Conservation (phyloP, 768 basidiomycete species). For the Krasilnikovozyma curviuscula region DNA sequence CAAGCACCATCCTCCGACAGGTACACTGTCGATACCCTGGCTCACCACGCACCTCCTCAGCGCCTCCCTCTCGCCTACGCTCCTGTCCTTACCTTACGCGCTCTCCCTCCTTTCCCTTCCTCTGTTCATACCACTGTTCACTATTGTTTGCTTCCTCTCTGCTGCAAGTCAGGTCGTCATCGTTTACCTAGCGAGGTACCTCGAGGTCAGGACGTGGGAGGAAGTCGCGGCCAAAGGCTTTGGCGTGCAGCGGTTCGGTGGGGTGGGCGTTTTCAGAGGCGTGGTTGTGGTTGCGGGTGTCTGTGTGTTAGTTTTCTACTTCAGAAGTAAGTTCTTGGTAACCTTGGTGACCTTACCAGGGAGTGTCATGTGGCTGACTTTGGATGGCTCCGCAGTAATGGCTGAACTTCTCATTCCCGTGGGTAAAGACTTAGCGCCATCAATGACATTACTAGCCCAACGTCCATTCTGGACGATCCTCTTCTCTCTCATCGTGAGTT, state of each 20-base stretch:
- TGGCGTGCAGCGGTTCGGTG: no score
- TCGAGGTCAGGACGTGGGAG: constrained; percentile 5
- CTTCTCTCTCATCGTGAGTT: background rate
- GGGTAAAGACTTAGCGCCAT: background rate
- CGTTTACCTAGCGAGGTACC: constrained; percentile 9
- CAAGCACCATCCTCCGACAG: background rate
- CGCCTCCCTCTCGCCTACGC: constrained; percentile 4
- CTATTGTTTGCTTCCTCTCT: background rate
- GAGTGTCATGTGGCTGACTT: background rate
- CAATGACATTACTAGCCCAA: background rate
- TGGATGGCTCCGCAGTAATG: background rate
- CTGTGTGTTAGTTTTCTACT: constrained; percentile 2
- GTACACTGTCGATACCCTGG: constrained; percentile 2
- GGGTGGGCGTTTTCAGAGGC: background rate
- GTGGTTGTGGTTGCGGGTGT: constrained; percentile 1
- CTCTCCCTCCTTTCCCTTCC: constrained; percentile 1
- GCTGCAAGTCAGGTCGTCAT: constrained; percentile 5
- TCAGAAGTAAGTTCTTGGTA: background rate
- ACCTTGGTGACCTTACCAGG: no score
- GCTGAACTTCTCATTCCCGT: constrained; percentile 1
- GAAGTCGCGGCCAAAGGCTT: constrained; percentile 4
- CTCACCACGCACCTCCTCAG: constrained; percentile 2
- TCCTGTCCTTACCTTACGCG: constrained; percentile 6
- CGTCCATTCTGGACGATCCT: background rate
- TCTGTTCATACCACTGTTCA: constrained; percentile 3